A percentile compares a stretch with the other conserved stretches of the same genome.
These are phyloP conservation scores for Wickerhamiella australiensis DNA, from an alignment of 805 yeast species.

Conservation along the genomic window DNA sequence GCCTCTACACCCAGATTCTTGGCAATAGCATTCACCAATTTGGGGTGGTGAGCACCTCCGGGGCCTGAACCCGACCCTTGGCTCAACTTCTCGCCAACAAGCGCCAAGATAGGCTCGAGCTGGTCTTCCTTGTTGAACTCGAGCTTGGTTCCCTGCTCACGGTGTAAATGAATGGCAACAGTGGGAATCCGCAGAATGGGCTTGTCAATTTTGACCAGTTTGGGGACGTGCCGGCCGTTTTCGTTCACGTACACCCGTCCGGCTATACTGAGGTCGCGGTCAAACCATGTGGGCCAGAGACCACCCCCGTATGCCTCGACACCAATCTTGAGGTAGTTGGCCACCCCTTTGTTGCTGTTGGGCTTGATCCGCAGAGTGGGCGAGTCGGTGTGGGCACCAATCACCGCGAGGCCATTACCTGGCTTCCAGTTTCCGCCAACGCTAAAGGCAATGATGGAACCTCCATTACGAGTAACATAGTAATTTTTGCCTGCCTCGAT, in stretches of 20 bases:
- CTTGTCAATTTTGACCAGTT: constrained; percentile 63
- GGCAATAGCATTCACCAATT: constrained; percentile 58
- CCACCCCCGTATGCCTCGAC: constrained; percentile 95
- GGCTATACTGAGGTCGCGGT: constrained; percentile 80
- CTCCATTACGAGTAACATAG: constrained; percentile 78
- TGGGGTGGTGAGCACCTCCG: constrained; percentile 63
- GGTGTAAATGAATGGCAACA: constrained; percentile 79
- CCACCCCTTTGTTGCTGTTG: constrained; percentile 46
- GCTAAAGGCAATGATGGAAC: constrained; percentile 77
- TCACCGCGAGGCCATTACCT: constrained; percentile 75
- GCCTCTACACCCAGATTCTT: constrained; percentile 42
- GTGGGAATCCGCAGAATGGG: constrained; percentile 89
- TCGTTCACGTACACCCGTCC: constrained; percentile 73
- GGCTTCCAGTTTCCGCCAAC: constrained; percentile 62
- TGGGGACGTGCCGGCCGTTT: constrained; percentile 43
- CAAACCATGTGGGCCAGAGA: constrained; percentile 95
- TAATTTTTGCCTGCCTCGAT: constrained; percentile 51
- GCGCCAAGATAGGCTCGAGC: constrained; percentile 74
- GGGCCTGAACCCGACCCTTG: constrained; percentile 40
- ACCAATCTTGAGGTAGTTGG: constrained; percentile 79
- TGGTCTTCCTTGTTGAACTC: constrained; percentile 86
- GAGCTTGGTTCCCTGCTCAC: constrained; percentile 56
- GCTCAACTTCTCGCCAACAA: constrained; percentile 24
- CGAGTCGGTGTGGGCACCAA: constrained; percentile 95
- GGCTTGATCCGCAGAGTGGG: constrained; percentile 90